Percentiles rank a stretch among this genome's conserved stretches.
Evolutionary conservation across 2,329 filamentous ascomycete species (phyloP).

Genomic region (Tolypocladium tropicale): DNA sequence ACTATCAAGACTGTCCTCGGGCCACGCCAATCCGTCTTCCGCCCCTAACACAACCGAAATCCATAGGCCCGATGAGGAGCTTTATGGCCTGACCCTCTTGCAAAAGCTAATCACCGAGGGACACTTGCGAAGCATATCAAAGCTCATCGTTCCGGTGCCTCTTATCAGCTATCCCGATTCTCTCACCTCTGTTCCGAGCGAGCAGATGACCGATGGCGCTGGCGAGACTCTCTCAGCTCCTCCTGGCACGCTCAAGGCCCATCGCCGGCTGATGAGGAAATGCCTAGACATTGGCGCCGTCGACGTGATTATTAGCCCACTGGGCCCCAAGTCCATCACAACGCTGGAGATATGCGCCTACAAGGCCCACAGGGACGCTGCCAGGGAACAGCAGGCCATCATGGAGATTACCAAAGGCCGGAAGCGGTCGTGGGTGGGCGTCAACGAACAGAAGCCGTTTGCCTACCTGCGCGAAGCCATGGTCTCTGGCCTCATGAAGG

Average conservation of each 20-base stretch:
- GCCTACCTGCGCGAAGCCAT: slow-evolving; percentile 86
- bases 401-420: slow-evolving; percentile 63
- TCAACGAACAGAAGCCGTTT: slow-evolving; percentile 77
- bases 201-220: slow-evolving; percentile 26
- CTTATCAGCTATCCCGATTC: slow-evolving; percentile 33
- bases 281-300: slow-evolving; percentile 80
- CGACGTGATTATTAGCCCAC: slow-evolving; percentile 74
- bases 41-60: slow-evolving; percentile 25
- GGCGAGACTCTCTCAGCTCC: slow-evolving; percentile 23
- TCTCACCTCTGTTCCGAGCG: slow-evolving; percentile 13
- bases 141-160: slow-evolving; percentile 46
- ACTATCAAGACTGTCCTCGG: slow-evolving; percentile 31
- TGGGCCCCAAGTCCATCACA: slow-evolving; percentile 63
- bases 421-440: slow-evolving; percentile 86
- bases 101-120: slow-evolving; percentile 49
- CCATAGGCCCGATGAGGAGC: slow-evolving; percentile 33
- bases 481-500: slow-evolving; percentile 83
- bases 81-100: slow-evolving; percentile 45
- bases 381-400: slow-evolving; percentile 61
- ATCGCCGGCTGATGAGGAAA: slow-evolving; percentile 44
- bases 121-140: slow-evolving; percentile 44
- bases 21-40: slow-evolving; percentile 30
- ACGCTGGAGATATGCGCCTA: slow-evolving; percentile 77
- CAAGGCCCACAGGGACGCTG: slow-evolving; percentile 66
- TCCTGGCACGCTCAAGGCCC: slow-evolving; percentile 15